A percentile compares a stretch with the other conserved stretches of the same genome.
phyloP scores from a whole-genome alignment of 352 stramenopile species.

The Pseudoperonospora humuli region DNA sequence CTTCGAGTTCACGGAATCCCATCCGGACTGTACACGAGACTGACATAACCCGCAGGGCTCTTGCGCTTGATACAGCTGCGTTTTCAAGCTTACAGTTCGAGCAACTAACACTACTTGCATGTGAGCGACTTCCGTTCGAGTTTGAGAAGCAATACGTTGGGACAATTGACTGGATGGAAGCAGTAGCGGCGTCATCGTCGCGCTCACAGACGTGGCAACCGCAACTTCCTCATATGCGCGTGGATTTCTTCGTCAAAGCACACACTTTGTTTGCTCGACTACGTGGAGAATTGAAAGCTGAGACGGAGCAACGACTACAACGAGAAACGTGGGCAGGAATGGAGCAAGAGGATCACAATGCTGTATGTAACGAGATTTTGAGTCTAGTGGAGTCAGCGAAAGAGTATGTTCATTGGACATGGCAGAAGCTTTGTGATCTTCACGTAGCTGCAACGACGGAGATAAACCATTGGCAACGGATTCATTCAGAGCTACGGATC shows the following conservation, averaged over 20 bases:
- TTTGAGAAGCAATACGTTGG: slow-evolving; percentile 26
- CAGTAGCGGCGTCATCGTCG: neutral
- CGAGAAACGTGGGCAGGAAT: slow-evolving; percentile 12
- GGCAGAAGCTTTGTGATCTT: slow-evolving; percentile 6
- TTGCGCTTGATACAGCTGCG: slow-evolving; percentile 23
- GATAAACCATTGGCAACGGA: slow-evolving; percentile 8
- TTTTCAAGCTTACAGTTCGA: slow-evolving; percentile 51
- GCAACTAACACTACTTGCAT: slow-evolving; percentile 38
- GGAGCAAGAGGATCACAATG: slow-evolving; percentile 23
- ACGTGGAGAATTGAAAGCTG: slow-evolving; percentile 24
- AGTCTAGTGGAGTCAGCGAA: slow-evolving; percentile 6
- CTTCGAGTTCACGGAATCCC: slow-evolving; percentile 37
- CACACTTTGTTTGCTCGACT: slow-evolving; percentile 35
- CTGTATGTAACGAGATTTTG: slow-evolving; percentile 11
- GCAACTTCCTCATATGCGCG: slow-evolving; percentile 23
- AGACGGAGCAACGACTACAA: slow-evolving; percentile 21
- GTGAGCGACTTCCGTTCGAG: slow-evolving; percentile 19
- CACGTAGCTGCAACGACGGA: slow-evolving; percentile 4
- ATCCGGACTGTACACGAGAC: slow-evolving; percentile 15
- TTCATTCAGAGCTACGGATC: slow-evolving; percentile 12
- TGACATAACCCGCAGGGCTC: slow-evolving; percentile 24
- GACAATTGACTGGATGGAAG: slow-evolving; percentile 30
- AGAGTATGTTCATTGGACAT: neutral
- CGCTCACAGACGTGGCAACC: slow-evolving; percentile 3
- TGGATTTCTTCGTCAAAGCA: slow-evolving; percentile 33